Evolutionary conservation across 192 early-diverging fungal species (phyloP).

Genomic region (Phycomyces blakesleeanus): DNA sequence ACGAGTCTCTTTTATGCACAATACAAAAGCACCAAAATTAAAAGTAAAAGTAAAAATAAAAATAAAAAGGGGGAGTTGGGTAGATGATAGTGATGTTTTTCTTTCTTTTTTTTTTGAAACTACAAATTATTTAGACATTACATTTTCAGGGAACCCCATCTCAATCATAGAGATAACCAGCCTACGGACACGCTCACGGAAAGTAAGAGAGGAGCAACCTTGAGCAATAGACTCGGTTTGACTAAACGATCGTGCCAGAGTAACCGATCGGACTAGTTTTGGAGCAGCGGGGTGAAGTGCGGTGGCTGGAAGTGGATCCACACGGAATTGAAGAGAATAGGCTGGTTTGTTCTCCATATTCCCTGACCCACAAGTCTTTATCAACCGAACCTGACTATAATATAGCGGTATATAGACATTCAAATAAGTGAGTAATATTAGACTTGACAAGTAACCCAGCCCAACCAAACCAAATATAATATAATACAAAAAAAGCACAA

Average conservation of each 20-base stretch:
- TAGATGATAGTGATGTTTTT: no score
- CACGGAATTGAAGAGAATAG: slow-evolving; percentile 13
- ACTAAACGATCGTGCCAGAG: neutral
- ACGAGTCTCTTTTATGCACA: no score
- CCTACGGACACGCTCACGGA: neutral
- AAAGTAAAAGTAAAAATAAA: no score
- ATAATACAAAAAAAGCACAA: neutral
- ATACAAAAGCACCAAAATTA: no score
- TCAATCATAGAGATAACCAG: neutral
- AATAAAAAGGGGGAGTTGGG: no score
- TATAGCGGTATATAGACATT: no score
- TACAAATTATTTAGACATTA: no score
- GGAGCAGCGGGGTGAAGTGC: neutral
- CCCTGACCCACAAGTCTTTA: neutral
- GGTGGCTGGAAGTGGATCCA: neutral
- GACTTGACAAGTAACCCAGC: neutral
- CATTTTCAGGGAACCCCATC: neutral
- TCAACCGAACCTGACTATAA: neutral
- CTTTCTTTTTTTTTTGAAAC: no score
- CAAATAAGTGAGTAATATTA: neutral
- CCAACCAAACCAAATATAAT: neutral
- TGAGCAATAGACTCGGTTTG: neutral
- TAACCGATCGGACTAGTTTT: neutral
- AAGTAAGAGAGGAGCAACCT: neutral
- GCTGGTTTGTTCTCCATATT: neutral